phyloP scores from a whole-genome alignment of 352 stramenopile genomes.

The Phytophthora capsici region DNA sequence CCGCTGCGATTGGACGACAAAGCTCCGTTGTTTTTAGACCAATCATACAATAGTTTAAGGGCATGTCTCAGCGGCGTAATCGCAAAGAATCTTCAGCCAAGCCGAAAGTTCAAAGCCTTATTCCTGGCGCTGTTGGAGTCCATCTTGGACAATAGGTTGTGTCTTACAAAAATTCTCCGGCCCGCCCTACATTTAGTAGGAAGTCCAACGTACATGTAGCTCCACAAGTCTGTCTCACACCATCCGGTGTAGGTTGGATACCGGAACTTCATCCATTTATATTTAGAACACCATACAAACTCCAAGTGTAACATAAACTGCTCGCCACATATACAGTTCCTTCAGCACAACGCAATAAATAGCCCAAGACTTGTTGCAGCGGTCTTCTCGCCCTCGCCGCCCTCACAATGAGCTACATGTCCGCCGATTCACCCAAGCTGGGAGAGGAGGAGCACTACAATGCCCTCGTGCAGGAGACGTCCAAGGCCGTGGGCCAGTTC shows the following conservation, averaged over 20 bases:
- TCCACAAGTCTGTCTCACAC: constrained; percentile 20
- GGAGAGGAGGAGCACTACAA: constrained; percentile 62
- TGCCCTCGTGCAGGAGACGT: constrained; percentile 60
- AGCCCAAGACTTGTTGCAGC: constrained; percentile 5
- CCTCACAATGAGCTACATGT: constrained; percentile 49
- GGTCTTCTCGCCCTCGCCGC: background rate
- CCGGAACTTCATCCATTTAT: background rate
- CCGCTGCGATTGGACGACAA: constrained; percentile 6
- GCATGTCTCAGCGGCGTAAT: constrained; percentile 29
- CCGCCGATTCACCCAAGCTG: constrained; percentile 54
- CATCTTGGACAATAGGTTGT: no score
- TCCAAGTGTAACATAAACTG: constrained; percentile 5
- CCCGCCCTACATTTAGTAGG: background rate
- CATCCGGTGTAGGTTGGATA: constrained; percentile 22
- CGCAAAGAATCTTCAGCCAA: background rate
- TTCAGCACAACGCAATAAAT: constrained; percentile 21
- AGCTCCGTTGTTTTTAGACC: constrained; percentile 12
- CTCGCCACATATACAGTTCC: constrained; percentile 16
- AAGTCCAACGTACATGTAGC: constrained; percentile 6
- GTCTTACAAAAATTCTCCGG: no score
- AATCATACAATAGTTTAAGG: constrained; percentile 1
- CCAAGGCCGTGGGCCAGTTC: constrained; percentile 64
- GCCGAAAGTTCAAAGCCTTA: no score
- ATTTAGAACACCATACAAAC: constrained; percentile 9
- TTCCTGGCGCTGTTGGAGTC: no score